Base-by-base conservation (phyloP, 257 asterid species). In the Penstemon newberryi region DNA sequence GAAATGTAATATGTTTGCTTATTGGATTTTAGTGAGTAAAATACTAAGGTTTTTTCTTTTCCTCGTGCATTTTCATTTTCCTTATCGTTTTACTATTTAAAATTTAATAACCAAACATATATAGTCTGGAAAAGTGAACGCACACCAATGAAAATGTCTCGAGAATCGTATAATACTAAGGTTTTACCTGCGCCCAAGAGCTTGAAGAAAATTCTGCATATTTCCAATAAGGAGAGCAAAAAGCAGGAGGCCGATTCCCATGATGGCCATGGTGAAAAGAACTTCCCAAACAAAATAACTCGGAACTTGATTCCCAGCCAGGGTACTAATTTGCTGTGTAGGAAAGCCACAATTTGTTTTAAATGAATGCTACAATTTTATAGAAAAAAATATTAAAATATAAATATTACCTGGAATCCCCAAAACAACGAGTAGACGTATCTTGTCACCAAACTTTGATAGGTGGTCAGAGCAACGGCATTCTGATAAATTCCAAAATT, bases 121-220 rank as follows among this genome's bases (percentile, higher is more conserved):
- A n/a, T 25, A 25, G 33, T 25, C 33, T 25, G 33, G 33, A 25
- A 1, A 25, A 25, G 2, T 25, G 33, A 25, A 25, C 33, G 33
- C 33, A 25, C 33, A 25, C 2, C 33, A 25, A 25, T 25, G n/a
- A 39, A 60, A 5, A 5, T 40, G 36, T 45, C 65, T 18, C 25
- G 19, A 46, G 19, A 43, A 25, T 44, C 51, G 15, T 3, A 5
- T 7, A 45, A 63, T 15, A 43, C 8, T 4, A 45, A 38, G 7
- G 36, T n/a, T 10, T 0, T 75, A 90, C 98, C 95, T 88, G 77
- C 98, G 92, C 9, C 89, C 97, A 68, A 90, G 97, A 66, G 95
- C 84, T 76, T 88, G 98, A 66, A 89, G 89, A 79, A 90, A 90
- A 82, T 92, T 90, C 80, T 92, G 97, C 91, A 92, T 92, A 78